phyloP scores from a whole-genome alignment of 2,329 filamentous ascomycete genomes.

The Emergomyces africanus region DNA sequence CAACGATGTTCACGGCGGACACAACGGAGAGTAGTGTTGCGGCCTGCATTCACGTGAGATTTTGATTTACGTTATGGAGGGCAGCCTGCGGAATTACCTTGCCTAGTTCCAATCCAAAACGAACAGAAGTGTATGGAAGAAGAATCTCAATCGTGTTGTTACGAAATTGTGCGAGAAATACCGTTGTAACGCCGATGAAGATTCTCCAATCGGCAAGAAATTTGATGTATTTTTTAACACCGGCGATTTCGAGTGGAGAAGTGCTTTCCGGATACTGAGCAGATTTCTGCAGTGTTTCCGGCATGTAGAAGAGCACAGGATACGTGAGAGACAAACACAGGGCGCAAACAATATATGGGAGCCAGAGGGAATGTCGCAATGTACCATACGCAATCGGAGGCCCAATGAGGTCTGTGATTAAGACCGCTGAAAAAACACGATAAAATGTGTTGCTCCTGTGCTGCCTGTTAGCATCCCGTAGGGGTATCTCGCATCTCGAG shows the following conservation, averaged over 20 bases:
- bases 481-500: neutral
- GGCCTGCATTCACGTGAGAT: neutral
- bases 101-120: neutral
- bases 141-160: slow-evolving; percentile 1
- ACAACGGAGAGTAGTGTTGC: neutral
- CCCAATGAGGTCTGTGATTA: neutral
- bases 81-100: neutral
- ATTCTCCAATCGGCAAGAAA: neutral
- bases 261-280: neutral
- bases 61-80: too few relatives aligned
- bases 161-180: slow-evolving; percentile 1
- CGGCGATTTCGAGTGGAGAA: too few relatives aligned
- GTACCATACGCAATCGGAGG: neutral
- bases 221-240: neutral
- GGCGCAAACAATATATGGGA: neutral
- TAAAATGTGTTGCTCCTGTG: neutral
- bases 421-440: neutral
- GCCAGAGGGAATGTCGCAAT: neutral
- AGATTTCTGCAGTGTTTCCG: neutral
- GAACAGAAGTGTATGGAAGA: slow-evolving; percentile 2
- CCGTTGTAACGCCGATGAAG: neutral
- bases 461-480: neutral
- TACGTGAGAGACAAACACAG: neutral
- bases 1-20: neutral
- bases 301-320: neutral